These are phyloP conservation scores for Puccinia novopanici DNA, from an alignment of 1,284 basidiomycete genomes.

Conservation along the genomic window DNA sequence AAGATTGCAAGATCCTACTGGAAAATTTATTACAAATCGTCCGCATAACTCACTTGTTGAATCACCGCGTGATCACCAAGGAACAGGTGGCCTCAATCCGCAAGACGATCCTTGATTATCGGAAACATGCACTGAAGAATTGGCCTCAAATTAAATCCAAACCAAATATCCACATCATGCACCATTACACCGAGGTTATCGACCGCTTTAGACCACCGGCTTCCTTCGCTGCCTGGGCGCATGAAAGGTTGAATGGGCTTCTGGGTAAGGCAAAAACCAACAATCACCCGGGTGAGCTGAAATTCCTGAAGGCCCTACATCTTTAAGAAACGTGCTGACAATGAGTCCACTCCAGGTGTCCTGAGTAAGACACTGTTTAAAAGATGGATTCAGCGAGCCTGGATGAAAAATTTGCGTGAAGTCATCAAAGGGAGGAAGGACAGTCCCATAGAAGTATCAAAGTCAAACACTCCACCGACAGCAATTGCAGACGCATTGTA, in stretches of 20 bases:
- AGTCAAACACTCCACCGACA: no score
- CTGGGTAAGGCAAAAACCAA: constrained; percentile 5
- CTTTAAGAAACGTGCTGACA: background rate
- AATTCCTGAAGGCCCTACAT: background rate
- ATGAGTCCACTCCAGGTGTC: background rate
- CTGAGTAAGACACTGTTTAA: constrained; percentile 17
- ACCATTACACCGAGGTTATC: constrained; percentile 19
- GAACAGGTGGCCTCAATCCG: background rate
- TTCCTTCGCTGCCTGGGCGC: constrained; percentile 21
- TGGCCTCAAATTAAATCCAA: constrained; percentile 19
- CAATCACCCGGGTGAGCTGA: no score
- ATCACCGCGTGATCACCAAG: background rate
- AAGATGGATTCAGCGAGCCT: constrained; percentile 3
- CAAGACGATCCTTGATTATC: background rate
- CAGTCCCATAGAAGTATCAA: no score
- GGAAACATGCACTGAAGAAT: constrained; percentile 2
- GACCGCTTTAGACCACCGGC: constrained; percentile 26
- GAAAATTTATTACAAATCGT: constrained; percentile 10
- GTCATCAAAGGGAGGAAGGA: background rate
- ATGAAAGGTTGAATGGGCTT: constrained; percentile 20
- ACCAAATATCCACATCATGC: constrained; percentile 21
- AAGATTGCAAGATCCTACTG: background rate
- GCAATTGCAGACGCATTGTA: background rate
- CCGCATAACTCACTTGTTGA: constrained; percentile 2
- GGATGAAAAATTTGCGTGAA: background rate